Evolutionary conservation across 768 basidiomycete species (phyloP), one percentile per base, ranked within the genome.

Genomic region (Boletus patriciae): DNA sequence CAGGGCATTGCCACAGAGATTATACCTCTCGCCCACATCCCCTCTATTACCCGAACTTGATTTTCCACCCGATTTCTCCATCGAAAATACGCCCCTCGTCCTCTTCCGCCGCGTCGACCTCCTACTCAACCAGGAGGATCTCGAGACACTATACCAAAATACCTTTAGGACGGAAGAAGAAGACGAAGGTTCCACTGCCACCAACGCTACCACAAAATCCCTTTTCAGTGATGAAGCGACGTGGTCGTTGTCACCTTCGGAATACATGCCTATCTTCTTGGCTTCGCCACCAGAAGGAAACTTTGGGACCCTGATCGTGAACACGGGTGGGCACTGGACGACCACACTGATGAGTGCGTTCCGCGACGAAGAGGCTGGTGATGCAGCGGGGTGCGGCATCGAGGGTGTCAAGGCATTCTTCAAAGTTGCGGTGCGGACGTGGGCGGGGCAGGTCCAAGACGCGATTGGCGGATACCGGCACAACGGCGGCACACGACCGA

Each of bases 281-380:
- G 67, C 72, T 1, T 58, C 68, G 3, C 71, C 77, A 1, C 84
- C 84, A 4, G 61, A 75, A 19, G 77, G 67, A 7, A 81, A 83
- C 59, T 88, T 86, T 66, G 78, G 78, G 41, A 87, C 85, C 11
- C 73, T 88, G 68, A 63, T 88, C 54, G 79, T 82, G 27, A 84
- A 78, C 69, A 88, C 86, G 0, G 87, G 73, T 4, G 86, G 86
- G 1, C 87, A 88, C 66, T 88, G 87, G 87, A 87, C 85, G 2
- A 80, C 81, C 6, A 80, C 77, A 0, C 62, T 84, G 23, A 79
- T 88, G 65, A 66, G 69, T 8, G 80, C 75, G 3, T 75, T 77
- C 50, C 68, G 66, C 10, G 69, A 78, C 52, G 67, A 74, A 7
- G 62, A 53, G 1, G 66, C 54, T 1, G 70, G 70, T 7, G 63